A percentile compares a stretch with the other conserved stretches of the same genome.
phyloP scores from a whole-genome alignment of 805 yeast species.

The Candida odintsovae region DNA sequence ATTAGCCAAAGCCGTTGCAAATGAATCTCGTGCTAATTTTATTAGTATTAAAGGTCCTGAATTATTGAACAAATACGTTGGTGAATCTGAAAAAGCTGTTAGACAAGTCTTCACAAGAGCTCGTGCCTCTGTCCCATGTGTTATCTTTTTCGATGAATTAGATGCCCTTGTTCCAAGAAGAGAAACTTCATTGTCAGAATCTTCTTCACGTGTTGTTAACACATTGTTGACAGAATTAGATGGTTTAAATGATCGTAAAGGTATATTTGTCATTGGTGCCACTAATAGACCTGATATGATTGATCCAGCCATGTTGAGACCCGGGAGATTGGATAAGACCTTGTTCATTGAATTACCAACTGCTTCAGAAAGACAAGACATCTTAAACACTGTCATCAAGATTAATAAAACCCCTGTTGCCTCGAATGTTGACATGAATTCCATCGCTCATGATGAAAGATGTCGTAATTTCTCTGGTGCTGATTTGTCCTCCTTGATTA shows the following conservation, averaged over 20 bases:
- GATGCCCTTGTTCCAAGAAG: slow-evolving; percentile 96
- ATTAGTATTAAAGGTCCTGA: slow-evolving; percentile 97
- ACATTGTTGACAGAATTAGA: slow-evolving; percentile 91
- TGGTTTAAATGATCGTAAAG: slow-evolving; percentile 88
- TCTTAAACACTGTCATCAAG: slow-evolving; percentile 67
- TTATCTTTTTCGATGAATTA: slow-evolving; percentile 90
- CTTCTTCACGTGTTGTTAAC: slow-evolving; percentile 90
- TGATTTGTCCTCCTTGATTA: slow-evolving; percentile 82
- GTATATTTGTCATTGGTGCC: slow-evolving; percentile 93
- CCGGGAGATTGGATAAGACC: slow-evolving; percentile 93
- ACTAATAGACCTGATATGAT: slow-evolving; percentile 98
- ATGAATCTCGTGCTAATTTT: slow-evolving; percentile 93
- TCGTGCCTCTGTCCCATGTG: slow-evolving; percentile 88
- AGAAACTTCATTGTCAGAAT: slow-evolving; percentile 81
- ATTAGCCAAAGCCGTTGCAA: slow-evolving; percentile 95
- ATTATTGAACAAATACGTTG: slow-evolving; percentile 87
- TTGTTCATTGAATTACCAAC: slow-evolving; percentile 86
- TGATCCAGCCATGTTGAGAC: slow-evolving; percentile 96
- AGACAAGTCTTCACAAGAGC: slow-evolving; percentile 92
- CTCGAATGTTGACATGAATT: slow-evolving; percentile 49
- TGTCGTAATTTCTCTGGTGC: slow-evolving; percentile 95
- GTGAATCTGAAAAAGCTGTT: slow-evolving; percentile 92
- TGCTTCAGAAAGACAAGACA: slow-evolving; percentile 72
- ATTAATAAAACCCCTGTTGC: slow-evolving; percentile 74
- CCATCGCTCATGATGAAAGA: slow-evolving; percentile 67